Percentiles rank a stretch among this genome's conserved stretches.
Conservation (phyloP, 345 rosid species). For the Camelina sativa region DNA sequence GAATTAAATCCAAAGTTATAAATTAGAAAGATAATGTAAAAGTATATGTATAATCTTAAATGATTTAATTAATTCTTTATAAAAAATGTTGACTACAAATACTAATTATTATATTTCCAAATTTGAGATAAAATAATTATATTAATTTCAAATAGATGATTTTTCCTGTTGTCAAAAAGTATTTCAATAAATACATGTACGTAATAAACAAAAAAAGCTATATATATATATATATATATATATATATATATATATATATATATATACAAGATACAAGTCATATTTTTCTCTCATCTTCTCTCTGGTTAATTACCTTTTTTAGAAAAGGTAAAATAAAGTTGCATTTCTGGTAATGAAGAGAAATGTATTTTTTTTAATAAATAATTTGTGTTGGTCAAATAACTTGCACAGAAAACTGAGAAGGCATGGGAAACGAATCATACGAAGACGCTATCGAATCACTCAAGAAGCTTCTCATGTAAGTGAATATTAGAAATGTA, state of each 20-base stretch:
- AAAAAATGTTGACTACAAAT: not conserved
- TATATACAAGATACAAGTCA: not conserved
- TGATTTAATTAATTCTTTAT: not conserved
- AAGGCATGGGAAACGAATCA: conserved; percentile 69
- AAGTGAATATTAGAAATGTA: conserved; percentile 13
- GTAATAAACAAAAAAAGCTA: no score
- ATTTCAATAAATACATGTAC: not conserved
- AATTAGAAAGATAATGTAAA: not conserved
- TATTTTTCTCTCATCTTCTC: not conserved
- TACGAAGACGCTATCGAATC: conserved; percentile 80
- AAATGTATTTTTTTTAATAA: not conserved
- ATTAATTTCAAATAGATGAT: not conserved
- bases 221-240: not conserved
- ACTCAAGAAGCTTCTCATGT: conserved; percentile 86
- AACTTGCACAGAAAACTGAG: conserved; percentile 46
- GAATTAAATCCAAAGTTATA: not conserved
- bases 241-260: no score
- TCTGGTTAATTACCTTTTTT: not conserved
- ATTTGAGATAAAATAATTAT: no score
- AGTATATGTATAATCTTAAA: not conserved
- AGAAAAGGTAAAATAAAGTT: not conserved
- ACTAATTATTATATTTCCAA: not conserved
- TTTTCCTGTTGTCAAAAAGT: not conserved
- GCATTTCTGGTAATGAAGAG: not conserved
- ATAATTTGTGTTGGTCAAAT: conserved; percentile 26